Percentiles rank a stretch among this genome's conserved stretches.
Conservation (phyloP, 805 yeast genomes). For the Maudiozyma turicensis region DNA sequence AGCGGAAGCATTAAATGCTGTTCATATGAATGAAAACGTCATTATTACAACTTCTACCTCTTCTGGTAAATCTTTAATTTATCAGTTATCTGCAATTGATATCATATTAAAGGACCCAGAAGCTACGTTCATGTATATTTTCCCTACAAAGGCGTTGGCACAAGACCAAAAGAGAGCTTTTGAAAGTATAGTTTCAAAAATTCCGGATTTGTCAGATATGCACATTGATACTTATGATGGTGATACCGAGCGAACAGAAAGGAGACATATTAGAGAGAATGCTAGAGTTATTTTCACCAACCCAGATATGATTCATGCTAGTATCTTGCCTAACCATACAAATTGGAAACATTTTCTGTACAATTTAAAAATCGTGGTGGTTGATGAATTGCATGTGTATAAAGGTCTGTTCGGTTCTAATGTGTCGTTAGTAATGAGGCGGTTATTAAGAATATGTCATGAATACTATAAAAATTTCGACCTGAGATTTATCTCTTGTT, state of each 20-base stretch:
- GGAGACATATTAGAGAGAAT: constrained; percentile 45
- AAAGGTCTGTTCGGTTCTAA: constrained; percentile 89
- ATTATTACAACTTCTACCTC: constrained; percentile 93
- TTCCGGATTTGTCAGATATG: constrained; percentile 38
- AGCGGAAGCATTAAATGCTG: constrained; percentile 57
- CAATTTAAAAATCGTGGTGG: constrained; percentile 61
- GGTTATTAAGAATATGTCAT: constrained; percentile 52
- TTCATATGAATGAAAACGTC: constrained; percentile 52
- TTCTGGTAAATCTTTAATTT: constrained; percentile 89
- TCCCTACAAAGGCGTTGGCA: constrained; percentile 96
- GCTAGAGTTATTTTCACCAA: constrained; percentile 85
- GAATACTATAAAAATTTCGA: constrained; percentile 32
- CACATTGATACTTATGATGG: constrained; percentile 85
- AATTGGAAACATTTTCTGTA: constrained; percentile 63
- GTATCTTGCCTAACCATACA: constrained; percentile 69
- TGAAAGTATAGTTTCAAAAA: constrained; percentile 41
- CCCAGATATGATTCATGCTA: constrained; percentile 87
- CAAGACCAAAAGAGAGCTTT: constrained; percentile 92
- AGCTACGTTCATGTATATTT: constrained; percentile 71
- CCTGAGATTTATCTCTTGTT: constrained; percentile 73
- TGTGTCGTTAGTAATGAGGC: constrained; percentile 74
- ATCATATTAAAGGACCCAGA: constrained; percentile 33
- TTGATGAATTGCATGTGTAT: constrained; percentile 82
- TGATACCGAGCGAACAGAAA: constrained; percentile 58
- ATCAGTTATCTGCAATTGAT: constrained; percentile 73